phyloP scores from a whole-genome alignment of 306 rosid species.

The Myrica gale region DNA sequence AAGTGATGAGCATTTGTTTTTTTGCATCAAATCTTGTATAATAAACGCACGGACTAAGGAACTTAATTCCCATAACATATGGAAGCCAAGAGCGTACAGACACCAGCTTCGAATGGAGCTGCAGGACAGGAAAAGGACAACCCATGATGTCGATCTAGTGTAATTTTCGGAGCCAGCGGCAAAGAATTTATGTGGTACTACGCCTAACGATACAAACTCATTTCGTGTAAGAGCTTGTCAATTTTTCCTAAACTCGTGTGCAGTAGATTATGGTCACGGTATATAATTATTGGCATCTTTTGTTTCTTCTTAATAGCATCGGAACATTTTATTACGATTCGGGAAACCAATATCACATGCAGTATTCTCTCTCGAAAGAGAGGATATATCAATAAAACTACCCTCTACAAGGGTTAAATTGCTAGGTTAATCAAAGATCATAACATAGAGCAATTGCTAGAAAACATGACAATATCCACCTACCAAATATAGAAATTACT shows the following conservation, averaged over 20 bases:
- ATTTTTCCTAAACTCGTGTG: neutral
- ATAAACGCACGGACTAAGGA: constrained; percentile 31
- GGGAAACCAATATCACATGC: no score
- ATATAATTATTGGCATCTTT: no score
- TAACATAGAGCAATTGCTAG: no score
- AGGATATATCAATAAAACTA: no score
- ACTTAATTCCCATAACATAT: constrained; percentile 42
- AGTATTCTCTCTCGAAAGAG: no score
- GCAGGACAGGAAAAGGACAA: constrained; percentile 13
- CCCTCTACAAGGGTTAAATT: no score
- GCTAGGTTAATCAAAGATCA: no score
- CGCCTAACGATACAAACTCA: constrained; percentile 31
- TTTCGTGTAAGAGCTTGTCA: constrained; percentile 29
- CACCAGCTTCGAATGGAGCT: constrained; percentile 50
- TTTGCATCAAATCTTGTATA: constrained; percentile 21
- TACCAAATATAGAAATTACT: neutral
- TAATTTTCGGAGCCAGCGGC: constrained; percentile 2
- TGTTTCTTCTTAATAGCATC: no score
- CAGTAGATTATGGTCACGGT: no score
- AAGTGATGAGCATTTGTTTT: constrained; percentile 18
- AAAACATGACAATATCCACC: no score
- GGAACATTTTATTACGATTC: no score
- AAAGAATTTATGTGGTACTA: neutral
- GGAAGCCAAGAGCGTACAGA: constrained; percentile 42
- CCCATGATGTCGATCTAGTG: neutral